These are phyloP conservation scores for Trypanosoma rangeli DNA, from an alignment of 208 protist genomes.

Conservation along the genomic window DNA sequence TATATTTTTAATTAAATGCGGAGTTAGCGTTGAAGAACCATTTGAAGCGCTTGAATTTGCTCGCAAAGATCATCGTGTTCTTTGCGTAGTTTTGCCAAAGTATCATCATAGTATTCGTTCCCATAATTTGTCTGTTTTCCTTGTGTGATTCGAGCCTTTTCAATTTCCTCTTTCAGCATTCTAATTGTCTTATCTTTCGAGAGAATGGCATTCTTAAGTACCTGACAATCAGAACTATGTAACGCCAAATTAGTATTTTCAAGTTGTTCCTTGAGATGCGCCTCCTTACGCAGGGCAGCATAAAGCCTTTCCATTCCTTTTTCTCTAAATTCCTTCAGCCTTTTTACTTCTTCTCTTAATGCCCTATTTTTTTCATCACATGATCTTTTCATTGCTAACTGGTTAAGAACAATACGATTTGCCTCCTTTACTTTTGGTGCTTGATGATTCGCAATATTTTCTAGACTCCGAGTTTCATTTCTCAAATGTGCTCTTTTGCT, in stretches of 20 bases:
- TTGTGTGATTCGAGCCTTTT: conserved; percentile 24
- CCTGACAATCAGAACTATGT: conserved; percentile 31
- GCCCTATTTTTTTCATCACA: conserved; percentile 69
- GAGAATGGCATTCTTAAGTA: conserved; percentile 48
- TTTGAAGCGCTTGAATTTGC: conserved; percentile 42
- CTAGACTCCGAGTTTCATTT: conserved; percentile 79
- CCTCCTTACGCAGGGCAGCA: conserved; percentile 39
- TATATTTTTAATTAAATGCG: conserved; percentile 5
- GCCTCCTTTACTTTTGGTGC: conserved; percentile 61
- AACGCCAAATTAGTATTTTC: conserved; percentile 26
- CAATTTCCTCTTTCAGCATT: conserved; percentile 47
- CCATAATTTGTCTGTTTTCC: conserved; percentile 10
- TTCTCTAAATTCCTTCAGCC: conserved; percentile 68
- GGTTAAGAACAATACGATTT: conserved; percentile 43
- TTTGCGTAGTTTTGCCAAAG: conserved; percentile 57
- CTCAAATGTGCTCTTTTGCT: conserved; percentile 53
- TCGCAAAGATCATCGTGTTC: conserved; percentile 80
- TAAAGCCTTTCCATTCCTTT: conserved; percentile 37
- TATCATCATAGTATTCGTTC: conserved; percentile 17
- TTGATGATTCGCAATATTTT: conserved; percentile 80
- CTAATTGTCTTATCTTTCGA: conserved; percentile 42
- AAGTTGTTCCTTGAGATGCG: conserved; percentile 47
- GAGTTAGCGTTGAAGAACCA: background rate
- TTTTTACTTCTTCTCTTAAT: conserved; percentile 60
- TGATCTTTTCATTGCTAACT: conserved; percentile 53